Evolutionary conservation across 2,329 filamentous ascomycete species (phyloP).

Genomic region (Colletotrichum ledebouriae): DNA sequence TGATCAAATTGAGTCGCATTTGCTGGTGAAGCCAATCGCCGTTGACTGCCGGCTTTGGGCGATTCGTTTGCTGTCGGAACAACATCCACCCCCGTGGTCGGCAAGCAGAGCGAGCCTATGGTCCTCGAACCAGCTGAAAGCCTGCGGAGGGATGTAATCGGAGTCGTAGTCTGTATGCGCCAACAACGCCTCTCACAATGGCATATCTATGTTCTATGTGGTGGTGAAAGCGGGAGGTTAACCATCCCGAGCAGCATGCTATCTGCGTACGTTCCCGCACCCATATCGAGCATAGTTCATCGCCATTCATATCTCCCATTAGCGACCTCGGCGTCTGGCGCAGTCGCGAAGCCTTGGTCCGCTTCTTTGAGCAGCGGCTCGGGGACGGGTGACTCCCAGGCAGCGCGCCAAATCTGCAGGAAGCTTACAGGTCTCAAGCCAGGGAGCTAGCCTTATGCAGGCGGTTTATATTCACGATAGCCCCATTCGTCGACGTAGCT

Average conservation of each 20-base stretch:
- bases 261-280: slow-evolving; percentile 6
- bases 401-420: neutral
- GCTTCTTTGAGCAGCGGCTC: neutral
- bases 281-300: slow-evolving; percentile 13
- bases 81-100: too few species aligned
- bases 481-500: slow-evolving; percentile 23
- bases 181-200: too few species aligned
- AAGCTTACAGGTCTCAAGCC: slow-evolving; percentile 20
- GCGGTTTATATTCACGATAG: slow-evolving; percentile 31
- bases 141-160: too few species aligned
- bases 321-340: slow-evolving; percentile 2
- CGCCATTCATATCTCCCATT: neutral
- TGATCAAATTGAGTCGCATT: too few species aligned
- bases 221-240: too few species aligned
- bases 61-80: too few species aligned
- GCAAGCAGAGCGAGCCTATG: too few species aligned
- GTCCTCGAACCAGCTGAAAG: too few species aligned
- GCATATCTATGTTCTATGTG: too few species aligned
- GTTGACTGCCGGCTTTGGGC: too few species aligned
- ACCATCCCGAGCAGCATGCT: neutral
- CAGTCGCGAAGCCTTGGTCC: neutral
- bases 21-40: too few species aligned
- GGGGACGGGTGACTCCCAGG: neutral
- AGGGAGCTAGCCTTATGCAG: slow-evolving; percentile 9
- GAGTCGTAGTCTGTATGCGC: too few species aligned